Conservation (phyloP, 2,329 filamentous ascomycete species). For the Ophiostoma triangulosporum region DNA sequence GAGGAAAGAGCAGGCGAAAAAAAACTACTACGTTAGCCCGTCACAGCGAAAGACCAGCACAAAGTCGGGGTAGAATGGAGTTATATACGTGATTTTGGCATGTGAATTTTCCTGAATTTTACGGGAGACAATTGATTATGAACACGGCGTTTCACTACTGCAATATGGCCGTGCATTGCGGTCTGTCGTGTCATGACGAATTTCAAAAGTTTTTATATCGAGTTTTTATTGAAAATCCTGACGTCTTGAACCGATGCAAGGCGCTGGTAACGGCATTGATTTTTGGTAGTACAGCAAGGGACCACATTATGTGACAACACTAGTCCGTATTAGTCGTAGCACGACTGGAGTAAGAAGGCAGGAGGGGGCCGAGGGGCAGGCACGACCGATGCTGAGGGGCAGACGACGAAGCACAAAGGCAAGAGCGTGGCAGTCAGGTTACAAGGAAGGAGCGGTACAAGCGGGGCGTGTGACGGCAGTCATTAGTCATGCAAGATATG, state of each 20-base stretch:
- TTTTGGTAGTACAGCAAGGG: not conserved
- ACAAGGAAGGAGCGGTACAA: not conserved
- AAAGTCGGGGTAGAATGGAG: not conserved
- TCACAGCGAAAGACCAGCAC: not conserved
- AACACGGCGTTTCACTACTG: not conserved
- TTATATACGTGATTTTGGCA: not conserved
- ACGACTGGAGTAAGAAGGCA: too few relatives aligned
- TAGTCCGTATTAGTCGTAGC: not conserved
- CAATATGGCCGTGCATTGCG: not conserved
- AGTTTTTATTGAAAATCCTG: not conserved
- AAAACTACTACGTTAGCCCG: slow-evolving; percentile 1
- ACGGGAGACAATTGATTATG: not conserved
- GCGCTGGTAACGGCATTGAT: too few relatives aligned
- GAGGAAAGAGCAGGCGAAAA: slow-evolving; percentile 1
- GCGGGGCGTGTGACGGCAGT: too few relatives aligned
- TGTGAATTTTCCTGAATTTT: not conserved
- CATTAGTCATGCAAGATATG: too few relatives aligned
- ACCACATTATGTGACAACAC: not conserved
- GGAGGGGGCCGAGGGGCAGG: not conserved
- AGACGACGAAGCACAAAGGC: not conserved
- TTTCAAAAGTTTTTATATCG: not conserved
- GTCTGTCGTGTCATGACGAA: not conserved
- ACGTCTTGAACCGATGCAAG: slow-evolving; percentile 1
- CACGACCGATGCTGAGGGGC: not conserved
- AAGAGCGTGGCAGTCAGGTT: not conserved